Conservation (phyloP, 164 flowering plant species). For the Malania oleifera region DNA sequence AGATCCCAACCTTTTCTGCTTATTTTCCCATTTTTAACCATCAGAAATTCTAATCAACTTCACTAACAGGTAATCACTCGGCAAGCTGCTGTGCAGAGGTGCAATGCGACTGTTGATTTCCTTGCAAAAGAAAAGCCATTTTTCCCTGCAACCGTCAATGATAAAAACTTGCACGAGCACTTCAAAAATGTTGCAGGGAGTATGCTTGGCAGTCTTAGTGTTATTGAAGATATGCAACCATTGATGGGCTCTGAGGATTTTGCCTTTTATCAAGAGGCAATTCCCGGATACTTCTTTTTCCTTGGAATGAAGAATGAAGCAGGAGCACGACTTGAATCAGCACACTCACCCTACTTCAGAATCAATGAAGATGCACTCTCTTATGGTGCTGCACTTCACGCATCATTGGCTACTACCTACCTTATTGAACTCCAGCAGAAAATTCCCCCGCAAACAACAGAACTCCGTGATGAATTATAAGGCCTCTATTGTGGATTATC, state of each 20-base stretch:
- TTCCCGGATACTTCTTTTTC: constrained; percentile 43
- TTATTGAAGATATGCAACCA: constrained; percentile 33
- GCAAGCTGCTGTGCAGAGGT: constrained; percentile 60
- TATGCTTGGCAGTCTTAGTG: constrained; percentile 33
- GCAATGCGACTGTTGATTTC: constrained; percentile 46
- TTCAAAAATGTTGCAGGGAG: constrained; percentile 32
- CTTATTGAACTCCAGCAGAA: constrained; percentile 26
- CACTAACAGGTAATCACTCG: constrained; percentile 35
- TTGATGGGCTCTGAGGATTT: constrained; percentile 58
- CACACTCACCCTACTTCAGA: constrained; percentile 53
- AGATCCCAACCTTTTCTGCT: no score
- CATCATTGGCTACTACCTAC: constrained; percentile 57
- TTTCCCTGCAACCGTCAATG: constrained; percentile 39
- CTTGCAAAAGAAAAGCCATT: constrained; percentile 17
- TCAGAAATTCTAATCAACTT: not conserved
- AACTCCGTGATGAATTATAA: constrained; percentile 22
- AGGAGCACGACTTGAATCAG: constrained; percentile 12
- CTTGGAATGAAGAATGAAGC: constrained; percentile 53
- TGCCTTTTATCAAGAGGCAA: constrained; percentile 36
- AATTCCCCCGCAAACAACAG: constrained; percentile 5
- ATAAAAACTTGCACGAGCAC: constrained; percentile 30
- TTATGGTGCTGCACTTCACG: constrained; percentile 76
- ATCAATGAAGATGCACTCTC: constrained; percentile 66
- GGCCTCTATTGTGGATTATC: constrained; percentile 14
- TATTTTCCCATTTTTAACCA: no score